Conservation (phyloP, 306 rosid genomes). For the Luffa acutangula region DNA sequence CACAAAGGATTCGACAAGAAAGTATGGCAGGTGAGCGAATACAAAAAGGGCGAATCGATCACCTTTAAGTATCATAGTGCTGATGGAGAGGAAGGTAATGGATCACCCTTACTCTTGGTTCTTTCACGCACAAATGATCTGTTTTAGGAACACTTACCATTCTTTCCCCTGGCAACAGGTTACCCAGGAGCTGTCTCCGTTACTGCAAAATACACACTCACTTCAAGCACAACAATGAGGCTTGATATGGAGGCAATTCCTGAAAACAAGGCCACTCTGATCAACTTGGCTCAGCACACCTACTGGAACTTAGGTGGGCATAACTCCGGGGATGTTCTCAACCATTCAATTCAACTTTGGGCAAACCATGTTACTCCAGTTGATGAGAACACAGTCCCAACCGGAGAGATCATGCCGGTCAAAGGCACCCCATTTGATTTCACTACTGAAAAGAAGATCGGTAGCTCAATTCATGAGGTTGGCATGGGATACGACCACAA, state of each 20-base stretch:
- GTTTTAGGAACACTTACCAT: background rate
- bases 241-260: slow-evolving; percentile 96
- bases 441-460: slow-evolving; percentile 58
- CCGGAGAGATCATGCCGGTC: slow-evolving; percentile 67
- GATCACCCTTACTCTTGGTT: background rate
- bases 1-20: slow-evolving; percentile 71
- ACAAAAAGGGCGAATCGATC: slow-evolving; percentile 50
- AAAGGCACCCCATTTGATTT: slow-evolving; percentile 80
- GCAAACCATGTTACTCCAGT: slow-evolving; percentile 68
- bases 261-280: slow-evolving; percentile 63
- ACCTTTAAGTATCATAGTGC: slow-evolving; percentile 65
- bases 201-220: slow-evolving; percentile 73
- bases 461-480: slow-evolving; percentile 50
- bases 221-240: slow-evolving; percentile 57
- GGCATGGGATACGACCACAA: slow-evolving; percentile 88
- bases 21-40: slow-evolving; percentile 70
- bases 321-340: slow-evolving; percentile 52
- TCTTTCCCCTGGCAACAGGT: background rate
- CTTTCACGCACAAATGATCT: background rate
- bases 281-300: slow-evolving; percentile 31
- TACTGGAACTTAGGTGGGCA: slow-evolving; percentile 66
- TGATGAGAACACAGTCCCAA: slow-evolving; percentile 53
- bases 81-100: slow-evolving; percentile 87
- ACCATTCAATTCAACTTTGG: slow-evolving; percentile 65
- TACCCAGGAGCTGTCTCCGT: slow-evolving; percentile 54